phyloP scores from a whole-genome alignment of 148 eudicot species.

The Fagopyrum esculentum region DNA sequence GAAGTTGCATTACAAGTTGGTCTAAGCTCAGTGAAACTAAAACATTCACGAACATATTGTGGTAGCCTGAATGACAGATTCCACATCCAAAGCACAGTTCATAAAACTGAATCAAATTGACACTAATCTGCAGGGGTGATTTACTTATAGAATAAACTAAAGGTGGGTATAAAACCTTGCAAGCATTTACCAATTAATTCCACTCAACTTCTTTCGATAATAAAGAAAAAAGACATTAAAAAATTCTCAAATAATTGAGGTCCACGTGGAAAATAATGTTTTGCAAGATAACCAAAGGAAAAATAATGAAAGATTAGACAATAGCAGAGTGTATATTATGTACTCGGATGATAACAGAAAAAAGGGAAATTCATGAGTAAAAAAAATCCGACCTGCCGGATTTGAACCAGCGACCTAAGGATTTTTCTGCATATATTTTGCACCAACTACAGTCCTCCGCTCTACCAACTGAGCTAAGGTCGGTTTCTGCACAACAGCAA shows the following conservation, averaged over 20 bases:
- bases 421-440: slow-evolving; percentile 15
- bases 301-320: background rate
- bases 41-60: no score
- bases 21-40: no score
- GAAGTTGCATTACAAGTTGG: no score
- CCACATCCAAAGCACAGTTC: no score
- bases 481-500: background rate
- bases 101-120: no score
- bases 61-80: no score
- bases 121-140: no score
- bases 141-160: no score
- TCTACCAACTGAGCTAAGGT: slow-evolving; percentile 14
- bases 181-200: no score
- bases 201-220: no score
- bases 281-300: background rate
- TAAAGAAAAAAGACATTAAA: no score
- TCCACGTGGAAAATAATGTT: background rate
- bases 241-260: background rate
- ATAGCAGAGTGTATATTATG: background rate
- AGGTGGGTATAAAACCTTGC: no score
- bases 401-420: slow-evolving; percentile 93
- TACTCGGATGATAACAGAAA: background rate
- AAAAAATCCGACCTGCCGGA: slow-evolving; percentile 67
- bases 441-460: slow-evolving; percentile 12
- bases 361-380: background rate